Conservation (phyloP, 352 stramenopile species). For the Blastocystis sp. region DNA sequence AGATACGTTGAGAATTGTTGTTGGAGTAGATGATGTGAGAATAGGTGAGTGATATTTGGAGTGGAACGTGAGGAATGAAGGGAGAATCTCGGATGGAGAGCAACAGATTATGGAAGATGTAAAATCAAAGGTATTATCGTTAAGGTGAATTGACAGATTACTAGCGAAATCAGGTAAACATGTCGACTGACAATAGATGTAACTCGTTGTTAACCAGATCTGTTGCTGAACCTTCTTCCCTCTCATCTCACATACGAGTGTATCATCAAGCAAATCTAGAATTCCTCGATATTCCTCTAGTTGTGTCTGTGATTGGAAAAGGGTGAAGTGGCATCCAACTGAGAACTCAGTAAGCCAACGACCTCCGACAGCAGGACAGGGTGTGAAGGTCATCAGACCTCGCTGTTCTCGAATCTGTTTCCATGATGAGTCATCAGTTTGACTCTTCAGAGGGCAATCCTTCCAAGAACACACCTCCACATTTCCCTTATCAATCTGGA, state of each 20-base stretch:
- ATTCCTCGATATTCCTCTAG: not conserved
- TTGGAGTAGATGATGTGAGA: not conserved
- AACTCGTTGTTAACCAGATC: not conserved
- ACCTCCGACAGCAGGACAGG: not conserved
- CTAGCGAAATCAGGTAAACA: not conserved
- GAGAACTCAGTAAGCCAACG: not conserved
- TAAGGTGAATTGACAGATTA: not conserved
- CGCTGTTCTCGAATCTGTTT: not conserved
- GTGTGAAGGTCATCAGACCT: not conserved
- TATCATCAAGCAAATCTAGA: not conserved
- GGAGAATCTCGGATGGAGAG: not conserved
- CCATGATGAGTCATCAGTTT: not conserved
- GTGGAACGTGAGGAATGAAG: conserved; percentile 11
- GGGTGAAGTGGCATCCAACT: not conserved
- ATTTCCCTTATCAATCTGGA: not conserved
- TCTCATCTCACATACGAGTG: not conserved
- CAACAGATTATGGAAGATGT: not conserved
- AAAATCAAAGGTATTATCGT: not conserved
- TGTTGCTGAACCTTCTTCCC: not conserved
- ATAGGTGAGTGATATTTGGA: not conserved
- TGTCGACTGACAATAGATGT: not conserved
- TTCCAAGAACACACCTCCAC: not conserved
- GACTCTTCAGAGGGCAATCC: not conserved
- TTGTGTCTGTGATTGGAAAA: not conserved
- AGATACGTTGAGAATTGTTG: not conserved